Percentiles rank a stretch among this genome's conserved stretches.
Conservation (phyloP, 495 filamentous ascomycete genomes). For the Hyaloscypha finlandica region DNA sequence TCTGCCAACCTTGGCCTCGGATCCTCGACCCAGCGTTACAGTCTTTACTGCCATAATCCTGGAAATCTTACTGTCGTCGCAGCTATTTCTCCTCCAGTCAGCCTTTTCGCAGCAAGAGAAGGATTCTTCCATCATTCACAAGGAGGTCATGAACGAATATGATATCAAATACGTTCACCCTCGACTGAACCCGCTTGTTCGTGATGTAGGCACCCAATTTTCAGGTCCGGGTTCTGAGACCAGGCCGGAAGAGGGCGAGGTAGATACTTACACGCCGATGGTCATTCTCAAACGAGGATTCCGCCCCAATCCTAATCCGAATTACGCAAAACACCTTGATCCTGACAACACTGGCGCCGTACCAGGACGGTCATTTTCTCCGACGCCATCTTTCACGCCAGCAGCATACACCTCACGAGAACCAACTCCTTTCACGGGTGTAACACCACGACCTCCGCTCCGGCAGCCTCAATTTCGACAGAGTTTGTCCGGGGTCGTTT, state of each 20-base stretch:
- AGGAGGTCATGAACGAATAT: conserved; percentile 93
- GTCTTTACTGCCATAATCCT: conserved; percentile 78
- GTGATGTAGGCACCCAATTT: conserved; percentile 83
- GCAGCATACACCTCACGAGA: conserved; percentile 27
- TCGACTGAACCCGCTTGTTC: conserved; percentile 73
- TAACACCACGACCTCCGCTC: conserved; percentile 40
- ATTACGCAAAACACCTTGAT: conserved; percentile 78
- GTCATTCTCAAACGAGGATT: conserved; percentile 81
- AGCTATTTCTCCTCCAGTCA: conserved; percentile 69
- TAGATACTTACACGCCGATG: conserved; percentile 67
- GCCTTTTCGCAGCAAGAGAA: conserved; percentile 82
- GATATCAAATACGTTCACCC: conserved; percentile 95
- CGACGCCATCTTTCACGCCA: conserved; percentile 19
- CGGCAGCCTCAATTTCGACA: conserved; percentile 59
- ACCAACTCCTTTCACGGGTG: conserved; percentile 24
- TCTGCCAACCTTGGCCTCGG: conserved; percentile 72
- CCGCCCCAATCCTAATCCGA: conserved; percentile 82
- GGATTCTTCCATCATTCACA: conserved; percentile 80
- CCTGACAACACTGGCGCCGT: conserved; percentile 52
- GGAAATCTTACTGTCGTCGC: conserved; percentile 69
- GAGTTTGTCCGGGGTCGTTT: conserved; percentile 32
- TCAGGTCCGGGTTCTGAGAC: conserved; percentile 36
- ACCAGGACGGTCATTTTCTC: conserved; percentile 14
- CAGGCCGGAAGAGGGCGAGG: background rate
- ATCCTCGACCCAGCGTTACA: conserved; percentile 79